These are phyloP conservation scores for Dactylonectria macrodidyma DNA, from an alignment of 2,329 filamentous ascomycete genomes.

Conservation along the genomic window DNA sequence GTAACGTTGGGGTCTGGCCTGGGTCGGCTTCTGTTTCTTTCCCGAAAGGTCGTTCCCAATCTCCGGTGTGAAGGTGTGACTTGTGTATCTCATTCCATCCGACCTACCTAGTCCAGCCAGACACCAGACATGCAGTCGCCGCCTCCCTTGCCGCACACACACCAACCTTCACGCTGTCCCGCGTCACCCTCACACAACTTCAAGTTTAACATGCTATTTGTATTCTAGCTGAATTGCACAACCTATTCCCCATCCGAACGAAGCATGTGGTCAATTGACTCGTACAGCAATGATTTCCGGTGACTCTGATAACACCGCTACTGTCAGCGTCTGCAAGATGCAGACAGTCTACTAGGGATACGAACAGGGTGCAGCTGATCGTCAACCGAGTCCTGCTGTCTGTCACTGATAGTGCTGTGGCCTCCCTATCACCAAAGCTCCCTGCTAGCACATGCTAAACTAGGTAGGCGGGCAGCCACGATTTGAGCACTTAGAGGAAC, in stretches of 20 bases:
- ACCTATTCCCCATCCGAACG: neutral
- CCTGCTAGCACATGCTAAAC: conserved; percentile 8
- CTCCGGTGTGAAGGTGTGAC: neutral
- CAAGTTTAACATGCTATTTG: neutral
- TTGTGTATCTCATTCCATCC: neutral
- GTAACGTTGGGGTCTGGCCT: neutral
- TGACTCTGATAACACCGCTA: neutral
- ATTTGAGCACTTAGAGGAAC: conserved; percentile 1
- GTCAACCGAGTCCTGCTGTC: conserved; percentile 15
- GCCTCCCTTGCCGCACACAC: conserved; percentile 2
- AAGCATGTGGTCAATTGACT: neutral
- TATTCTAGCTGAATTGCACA: neutral
- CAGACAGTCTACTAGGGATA: neutral
- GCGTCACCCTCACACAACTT: neutral
- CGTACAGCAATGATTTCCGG: neutral
- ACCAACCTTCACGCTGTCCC: neutral
- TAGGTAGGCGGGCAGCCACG: conserved; percentile 10
- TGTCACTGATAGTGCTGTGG: conserved; percentile 3
- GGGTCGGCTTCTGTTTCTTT: neutral
- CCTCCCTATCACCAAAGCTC: conserved; percentile 16
- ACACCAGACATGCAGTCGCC: neutral
- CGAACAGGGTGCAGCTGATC: conserved; percentile 10
- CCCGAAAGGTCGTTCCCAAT: neutral
- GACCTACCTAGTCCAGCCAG: neutral
- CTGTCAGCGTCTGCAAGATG: neutral